phyloP scores from a whole-genome alignment of 1,139 yeast genomes.

The Spencermartinsiella ligniputridi region DNA sequence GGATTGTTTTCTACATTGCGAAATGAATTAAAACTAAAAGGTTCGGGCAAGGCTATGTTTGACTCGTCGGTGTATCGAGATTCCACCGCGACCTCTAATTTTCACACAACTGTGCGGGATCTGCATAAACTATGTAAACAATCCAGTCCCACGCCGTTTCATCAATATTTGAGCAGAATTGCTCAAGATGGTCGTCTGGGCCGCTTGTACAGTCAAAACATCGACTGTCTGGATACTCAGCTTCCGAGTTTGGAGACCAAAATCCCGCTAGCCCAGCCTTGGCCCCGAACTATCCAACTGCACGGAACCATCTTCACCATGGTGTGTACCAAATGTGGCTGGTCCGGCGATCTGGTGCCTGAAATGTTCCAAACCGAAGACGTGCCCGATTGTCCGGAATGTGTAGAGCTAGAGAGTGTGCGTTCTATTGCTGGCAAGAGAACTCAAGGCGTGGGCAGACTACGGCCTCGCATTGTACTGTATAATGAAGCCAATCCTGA shows the following conservation, averaged over 20 bases:
- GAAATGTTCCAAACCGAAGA: slow-evolving; percentile 34
- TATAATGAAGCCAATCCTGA: slow-evolving; percentile 89
- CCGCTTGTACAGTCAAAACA: slow-evolving; percentile 52
- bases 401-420: slow-evolving; percentile 48
- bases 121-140: slow-evolving; percentile 52
- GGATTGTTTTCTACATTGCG: slow-evolving; percentile 70
- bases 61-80: slow-evolving; percentile 70
- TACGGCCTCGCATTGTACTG: slow-evolving; percentile 77
- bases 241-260: slow-evolving; percentile 46
- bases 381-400: slow-evolving; percentile 53
- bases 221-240: slow-evolving; percentile 45
- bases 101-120: slow-evolving; percentile 69
- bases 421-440: slow-evolving; percentile 62
- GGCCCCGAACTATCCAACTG: slow-evolving; percentile 60
- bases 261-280: slow-evolving; percentile 44
- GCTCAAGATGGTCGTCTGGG: slow-evolving; percentile 60
- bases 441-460: slow-evolving; percentile 66
- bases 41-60: slow-evolving; percentile 70
- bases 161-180: slow-evolving; percentile 53
- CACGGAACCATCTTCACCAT: slow-evolving; percentile 74
- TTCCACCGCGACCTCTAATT: slow-evolving; percentile 53
- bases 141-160: slow-evolving; percentile 73
- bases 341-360: slow-evolving; percentile 42
- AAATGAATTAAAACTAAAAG: slow-evolving; percentile 35
- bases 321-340: slow-evolving; percentile 72